Evolutionary conservation across 2,329 filamentous ascomycete genomes (phyloP), one percentile per base, ranked within the genome.

Genomic region (Rasamsonia emersonii): DNA sequence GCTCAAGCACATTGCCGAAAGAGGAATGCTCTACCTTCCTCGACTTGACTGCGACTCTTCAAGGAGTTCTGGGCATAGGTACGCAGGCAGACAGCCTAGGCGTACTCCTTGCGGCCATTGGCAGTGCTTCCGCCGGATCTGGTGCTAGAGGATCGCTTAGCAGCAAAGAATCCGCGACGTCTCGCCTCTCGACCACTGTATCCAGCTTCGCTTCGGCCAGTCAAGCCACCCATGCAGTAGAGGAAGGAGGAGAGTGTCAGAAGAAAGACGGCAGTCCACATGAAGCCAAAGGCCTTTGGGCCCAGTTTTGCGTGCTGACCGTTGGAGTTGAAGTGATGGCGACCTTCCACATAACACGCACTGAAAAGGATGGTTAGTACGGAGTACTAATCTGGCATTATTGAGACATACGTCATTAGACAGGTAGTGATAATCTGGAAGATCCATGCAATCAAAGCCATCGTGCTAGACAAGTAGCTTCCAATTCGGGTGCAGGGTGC

Each of bases 321-420:
- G 42, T 66, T 66, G 35, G 45, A 44, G 27, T 61, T 65, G 62
- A 79, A 78, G 25, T 59, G 57, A 45, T 75, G 50, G 41, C 75
- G 73, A 19, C 68, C 75, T 43, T 70, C 58, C 34, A 79, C 69
- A 37, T 65, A 72, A 56, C 73, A 76, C 25, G 73, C 72, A 33
- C 75, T 79, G 4, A 4, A 19, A 16, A 16, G 24, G 16, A 29
- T 26, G 15, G 17, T 18, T n/a, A 19, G 9, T n/a, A 10, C 9
- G 17, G 9, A 19, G 14, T 4, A 24, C 26, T 8, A 24, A 9
- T 15, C 9, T 18, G 39, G 40, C 4, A 23, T 7, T n/a, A 5
- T 24, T 20, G 16, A 24, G 24, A 34, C 75, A 58, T 61, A 79
- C 75, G 75, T 79, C 71, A 78, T 77, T 32, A 79, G 58, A 20